Evolutionary conservation across 345 rosid species (phyloP), one percentile per base, ranked within the genome.

Genomic region (Boechera retrofracta): DNA sequence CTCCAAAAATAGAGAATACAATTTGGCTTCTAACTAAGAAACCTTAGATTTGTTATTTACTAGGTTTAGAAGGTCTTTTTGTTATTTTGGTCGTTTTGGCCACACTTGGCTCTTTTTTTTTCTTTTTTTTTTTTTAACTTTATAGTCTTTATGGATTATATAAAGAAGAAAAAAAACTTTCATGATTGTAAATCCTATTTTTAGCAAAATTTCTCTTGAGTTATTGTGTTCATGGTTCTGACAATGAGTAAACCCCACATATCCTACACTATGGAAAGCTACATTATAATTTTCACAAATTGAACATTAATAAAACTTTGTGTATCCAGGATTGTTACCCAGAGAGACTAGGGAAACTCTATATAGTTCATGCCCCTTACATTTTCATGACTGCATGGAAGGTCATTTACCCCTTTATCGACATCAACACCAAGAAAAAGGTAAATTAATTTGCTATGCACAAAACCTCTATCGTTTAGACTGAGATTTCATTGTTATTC

Each of bases 331-430:
- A 94, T 64, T 90, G 89, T 73, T 91, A 84, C 65, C 98, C 97
- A 0, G 97, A 94, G 85, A 87, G 98, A 80, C 80, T 94, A 15
- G 98, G 89, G 53, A 94, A 89, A 66, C 74, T 90, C 49, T 82
- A 71, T 18, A 76, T 94, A 44, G 86, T 92, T 59, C 90, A 94
- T 73, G 87, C 81, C 3, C 98, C 98, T 6, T 88, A 88, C 68
- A 5, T 94, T 59, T 94, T 94, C 78, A 85, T 90, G 98, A 82
- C 97, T 2, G 98, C 89, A 18, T 94, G 97, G 97, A 94, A 90
- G 83, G 80, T 79, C 48, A 58, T 92, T 63, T 92, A 83, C 82
- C 97, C 97, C 0, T 92, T 92, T 63, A 92, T 92, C 21, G 97
- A 94, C 87, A 64, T 24, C 78, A 89, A 86, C 67, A 94, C 97